A percentile compares a stretch with the other conserved stretches of the same genome.
phyloP scores from a whole-genome alignment of 495 filamentous ascomycete genomes.

The Thozetella sp. region DNA sequence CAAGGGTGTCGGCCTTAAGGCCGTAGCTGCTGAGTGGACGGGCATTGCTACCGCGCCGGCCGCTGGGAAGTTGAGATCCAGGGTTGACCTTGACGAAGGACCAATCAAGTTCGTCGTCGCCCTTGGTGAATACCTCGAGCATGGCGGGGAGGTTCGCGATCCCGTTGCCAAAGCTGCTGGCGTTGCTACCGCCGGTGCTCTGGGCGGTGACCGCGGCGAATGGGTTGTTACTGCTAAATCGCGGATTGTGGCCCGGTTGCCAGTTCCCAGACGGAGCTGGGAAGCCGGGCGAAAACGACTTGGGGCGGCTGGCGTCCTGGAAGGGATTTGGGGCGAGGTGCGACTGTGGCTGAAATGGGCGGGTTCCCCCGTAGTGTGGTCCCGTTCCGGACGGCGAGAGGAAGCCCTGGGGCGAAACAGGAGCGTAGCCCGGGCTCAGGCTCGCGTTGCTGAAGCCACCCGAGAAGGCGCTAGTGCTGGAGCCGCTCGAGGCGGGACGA shows the following conservation, averaged over 20 bases:
- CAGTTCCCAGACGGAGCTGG: background rate
- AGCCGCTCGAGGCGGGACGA: slow-evolving; percentile 35
- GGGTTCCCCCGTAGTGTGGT: slow-evolving; percentile 5
- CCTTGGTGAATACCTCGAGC: slow-evolving; percentile 84
- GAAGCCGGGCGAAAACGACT: slow-evolving; percentile 15
- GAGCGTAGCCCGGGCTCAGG: slow-evolving; percentile 5
- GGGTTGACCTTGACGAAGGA: slow-evolving; percentile 59
- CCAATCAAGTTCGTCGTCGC: slow-evolving; percentile 84
- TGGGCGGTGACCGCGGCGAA: slow-evolving; percentile 40
- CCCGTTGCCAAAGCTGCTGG: slow-evolving; percentile 3
- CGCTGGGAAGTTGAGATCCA: slow-evolving; percentile 13
- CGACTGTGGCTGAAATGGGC: slow-evolving; percentile 14
- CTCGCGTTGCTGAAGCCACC: slow-evolving; percentile 3
- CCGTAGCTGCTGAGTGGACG: slow-evolving; percentile 55
- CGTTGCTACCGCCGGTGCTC: slow-evolving; percentile 13
- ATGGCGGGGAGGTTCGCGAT: slow-evolving; percentile 57
- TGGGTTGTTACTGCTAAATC: slow-evolving; percentile 55
- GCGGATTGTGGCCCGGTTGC: slow-evolving; percentile 16
- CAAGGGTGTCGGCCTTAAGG: slow-evolving; percentile 36
- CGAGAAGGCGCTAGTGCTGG: slow-evolving; percentile 10
- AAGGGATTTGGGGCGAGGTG: slow-evolving; percentile 4
- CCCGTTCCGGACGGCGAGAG: slow-evolving; percentile 19
- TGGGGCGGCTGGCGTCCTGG: slow-evolving; percentile 13
- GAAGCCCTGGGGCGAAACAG: slow-evolving; percentile 10
- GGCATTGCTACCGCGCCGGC: slow-evolving; percentile 15